phyloP scores from a whole-genome alignment of 306 rosid genomes.

The Crotalaria pallida region DNA sequence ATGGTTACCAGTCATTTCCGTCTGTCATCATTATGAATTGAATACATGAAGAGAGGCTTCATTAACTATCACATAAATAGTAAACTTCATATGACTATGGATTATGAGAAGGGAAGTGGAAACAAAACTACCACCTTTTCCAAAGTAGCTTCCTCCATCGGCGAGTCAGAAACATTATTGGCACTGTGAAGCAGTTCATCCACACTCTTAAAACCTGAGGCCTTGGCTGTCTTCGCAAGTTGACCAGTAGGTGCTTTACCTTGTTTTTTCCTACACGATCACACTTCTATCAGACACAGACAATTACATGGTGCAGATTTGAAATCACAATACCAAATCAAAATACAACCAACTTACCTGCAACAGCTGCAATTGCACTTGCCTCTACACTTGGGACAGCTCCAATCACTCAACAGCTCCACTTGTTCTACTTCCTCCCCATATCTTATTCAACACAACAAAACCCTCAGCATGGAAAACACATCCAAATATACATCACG shows the following conservation, averaged over 20 bases:
- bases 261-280: slow-evolving; percentile 51
- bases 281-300: background rate
- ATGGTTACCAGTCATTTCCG: background rate
- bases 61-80: background rate
- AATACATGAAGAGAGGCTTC: background rate
- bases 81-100: background rate
- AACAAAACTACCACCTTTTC: slow-evolving; percentile 30
- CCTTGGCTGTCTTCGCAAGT: slow-evolving; percentile 45
- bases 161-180: slow-evolving; percentile 10
- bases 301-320: background rate
- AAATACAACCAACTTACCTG: slow-evolving; percentile 37
- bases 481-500: background rate
- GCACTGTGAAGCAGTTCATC: slow-evolving; percentile 41
- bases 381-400: slow-evolving; percentile 72
- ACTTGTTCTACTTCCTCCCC: slow-evolving; percentile 63
- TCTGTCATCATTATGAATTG: background rate
- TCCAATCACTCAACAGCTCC: slow-evolving; percentile 42
- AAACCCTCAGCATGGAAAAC: background rate
- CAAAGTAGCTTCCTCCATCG: slow-evolving; percentile 6
- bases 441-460: slow-evolving; percentile 41
- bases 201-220: slow-evolving; percentile 55
- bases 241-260: slow-evolving; percentile 73
- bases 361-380: slow-evolving; percentile 77
- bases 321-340: background rate
- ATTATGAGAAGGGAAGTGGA: background rate